Evolutionary conservation across 1,284 basidiomycete genomes (phyloP).

Genomic region (Erythrobasidium hasegawianum): DNA sequence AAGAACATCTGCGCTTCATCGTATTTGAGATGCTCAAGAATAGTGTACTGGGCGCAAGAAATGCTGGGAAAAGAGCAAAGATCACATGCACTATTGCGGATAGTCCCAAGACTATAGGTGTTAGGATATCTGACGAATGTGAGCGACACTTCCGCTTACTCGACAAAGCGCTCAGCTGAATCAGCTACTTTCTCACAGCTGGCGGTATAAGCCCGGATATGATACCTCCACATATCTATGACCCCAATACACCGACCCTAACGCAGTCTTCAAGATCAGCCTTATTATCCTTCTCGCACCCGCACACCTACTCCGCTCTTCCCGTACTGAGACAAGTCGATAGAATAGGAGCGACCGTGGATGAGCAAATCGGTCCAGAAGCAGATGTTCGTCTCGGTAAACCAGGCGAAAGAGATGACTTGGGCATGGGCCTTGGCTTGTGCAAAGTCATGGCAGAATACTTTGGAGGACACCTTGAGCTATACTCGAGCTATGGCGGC

Average conservation of each 20-base stretch:
- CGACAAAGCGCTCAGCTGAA: neutral
- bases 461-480: conserved; percentile 39
- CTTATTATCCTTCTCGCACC: conserved; percentile 35
- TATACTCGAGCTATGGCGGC: conserved; percentile 39
- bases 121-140: conserved; percentile 84
- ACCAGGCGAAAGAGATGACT: conserved; percentile 37
- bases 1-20: conserved; percentile 87
- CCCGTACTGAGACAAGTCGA: conserved; percentile 39
- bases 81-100: conserved; percentile 70
- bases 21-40: conserved; percentile 85
- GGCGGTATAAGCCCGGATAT: conserved; percentile 40
- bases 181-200: conserved; percentile 12
- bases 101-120: conserved; percentile 64
- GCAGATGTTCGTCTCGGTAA: conserved; percentile 18
- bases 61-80: conserved; percentile 44
- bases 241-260: conserved; percentile 22
- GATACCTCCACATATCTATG: conserved; percentile 7
- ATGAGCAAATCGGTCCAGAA: conserved; percentile 24
- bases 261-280: conserved; percentile 30
- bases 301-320: conserved; percentile 41
- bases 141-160: conserved; percentile 15
- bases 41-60: conserved; percentile 48
- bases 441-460: conserved; percentile 44
- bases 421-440: conserved; percentile 42
- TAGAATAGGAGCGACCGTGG: conserved; percentile 37